Percentiles rank a stretch among this genome's conserved stretches.
phyloP scores from a whole-genome alignment of 352 stramenopile species.

The Pythium plurisporium region DNA sequence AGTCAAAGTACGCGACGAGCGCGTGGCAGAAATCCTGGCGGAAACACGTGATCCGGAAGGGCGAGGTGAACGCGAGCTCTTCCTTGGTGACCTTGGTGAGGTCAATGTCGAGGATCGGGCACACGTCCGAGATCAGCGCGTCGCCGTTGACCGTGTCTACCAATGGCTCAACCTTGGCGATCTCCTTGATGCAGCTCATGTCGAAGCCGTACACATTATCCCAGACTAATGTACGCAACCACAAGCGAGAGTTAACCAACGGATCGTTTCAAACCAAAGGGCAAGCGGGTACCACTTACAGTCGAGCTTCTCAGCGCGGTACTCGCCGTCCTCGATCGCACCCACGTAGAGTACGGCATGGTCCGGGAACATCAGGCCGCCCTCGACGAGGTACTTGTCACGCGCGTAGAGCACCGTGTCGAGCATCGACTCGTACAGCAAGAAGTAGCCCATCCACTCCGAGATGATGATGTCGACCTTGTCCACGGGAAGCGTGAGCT shows the following conservation, averaged over 20 bases:
- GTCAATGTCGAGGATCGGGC: slow-evolving; percentile 92
- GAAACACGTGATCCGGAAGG: slow-evolving; percentile 89
- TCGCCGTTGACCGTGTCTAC: slow-evolving; percentile 96
- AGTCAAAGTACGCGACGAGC: slow-evolving; percentile 98
- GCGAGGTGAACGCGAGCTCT: slow-evolving; percentile 90
- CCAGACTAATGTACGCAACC: slow-evolving; percentile 80
- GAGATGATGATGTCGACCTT: slow-evolving; percentile 97
- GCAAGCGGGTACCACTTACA: no score
- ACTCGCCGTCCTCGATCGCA: slow-evolving; percentile 95
- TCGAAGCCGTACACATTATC: slow-evolving; percentile 99
- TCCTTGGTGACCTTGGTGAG: slow-evolving; percentile 91
- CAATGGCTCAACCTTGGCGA: slow-evolving; percentile 95
- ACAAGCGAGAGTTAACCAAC: slow-evolving; percentile 20
- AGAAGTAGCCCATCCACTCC: slow-evolving; percentile 99
- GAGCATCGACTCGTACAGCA: slow-evolving; percentile 98
- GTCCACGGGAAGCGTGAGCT: slow-evolving; percentile 89
- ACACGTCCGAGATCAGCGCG: slow-evolving; percentile 87
- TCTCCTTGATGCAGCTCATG: slow-evolving; percentile 97
- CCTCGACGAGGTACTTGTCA: slow-evolving; percentile 93
- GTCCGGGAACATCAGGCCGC: slow-evolving; percentile 95
- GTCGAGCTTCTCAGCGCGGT: slow-evolving; percentile 92
- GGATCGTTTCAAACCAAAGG: background rate
- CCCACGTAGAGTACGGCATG: slow-evolving; percentile 94
- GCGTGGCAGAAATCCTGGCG: slow-evolving; percentile 96
- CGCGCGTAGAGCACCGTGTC: slow-evolving; percentile 95